Base-by-base conservation (phyloP, 176 grass and related monocot genomes). In the Phyllostachys edulis region DNA sequence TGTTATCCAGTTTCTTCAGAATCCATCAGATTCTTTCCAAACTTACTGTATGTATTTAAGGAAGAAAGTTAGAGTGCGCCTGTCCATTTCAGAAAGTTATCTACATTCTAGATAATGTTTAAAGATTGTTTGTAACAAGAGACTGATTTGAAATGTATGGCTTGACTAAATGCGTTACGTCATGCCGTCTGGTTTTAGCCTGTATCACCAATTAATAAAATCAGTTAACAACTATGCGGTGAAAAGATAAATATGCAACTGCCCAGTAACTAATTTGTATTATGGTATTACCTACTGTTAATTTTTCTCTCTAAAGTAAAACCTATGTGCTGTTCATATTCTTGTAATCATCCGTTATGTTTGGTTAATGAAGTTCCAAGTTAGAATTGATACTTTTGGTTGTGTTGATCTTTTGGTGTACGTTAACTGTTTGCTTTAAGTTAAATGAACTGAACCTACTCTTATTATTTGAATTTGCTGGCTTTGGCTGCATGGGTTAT, bases 321-420 rank as follows among this genome's bases (percentile, higher is more conserved):
- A 24, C 18, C 13, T 59, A 24, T 8, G 6, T 63, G 57, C 3
- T 61, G 29, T 20, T 27, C 17, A 24, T 34, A 21, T 27, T 71
- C 8, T 1, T 50, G 15, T 71, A 34, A 38, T 70, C 15, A 32
- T 80, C 45, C 12, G 12, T 59, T 50, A 59, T 63, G n/a, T 37
- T 72, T 34, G 36, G 9, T 54, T 54, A 47, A 38, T 9, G 67
- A 26, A 36, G 16, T 78, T 60, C 64, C 56, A 49, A 61, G 39
- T 85, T 13, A 49, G 5, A 62, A 68, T 69, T 79, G 9, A 64
- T 72, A 64, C 4, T 41, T 80, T 78, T 69, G 13, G 26, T 77
- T 70, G 26, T 50, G 7, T 65, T 81, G 11, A 67, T 80, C 7
- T 69, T 15, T 71, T 69, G 0, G 29, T 85, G 64, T 17, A 20